These are phyloP conservation scores for Paramyrothecium roridum DNA, from an alignment of 2,329 filamentous ascomycete species.

Conservation along the genomic window DNA sequence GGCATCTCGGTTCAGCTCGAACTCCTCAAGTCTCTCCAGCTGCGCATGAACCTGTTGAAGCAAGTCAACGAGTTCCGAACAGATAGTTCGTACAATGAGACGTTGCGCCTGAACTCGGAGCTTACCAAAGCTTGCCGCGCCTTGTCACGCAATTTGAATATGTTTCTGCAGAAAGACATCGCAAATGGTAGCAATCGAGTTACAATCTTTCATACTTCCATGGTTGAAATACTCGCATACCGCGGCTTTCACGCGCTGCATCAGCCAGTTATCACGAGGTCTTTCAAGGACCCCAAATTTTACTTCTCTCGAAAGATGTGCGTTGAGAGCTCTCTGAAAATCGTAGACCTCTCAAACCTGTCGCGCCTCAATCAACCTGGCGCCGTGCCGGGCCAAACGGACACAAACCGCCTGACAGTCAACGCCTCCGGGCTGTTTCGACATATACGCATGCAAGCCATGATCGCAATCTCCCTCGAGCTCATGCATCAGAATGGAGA, in stretches of 20 bases:
- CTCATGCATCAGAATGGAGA: slow-evolving; percentile 42
- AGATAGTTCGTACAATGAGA: slow-evolving; percentile 42
- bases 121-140: slow-evolving; percentile 35
- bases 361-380: slow-evolving; percentile 13
- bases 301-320: slow-evolving; percentile 52
- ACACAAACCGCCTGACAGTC: slow-evolving; percentile 30
- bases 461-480: slow-evolving; percentile 42
- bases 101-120: slow-evolving; percentile 41
- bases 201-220: slow-evolving; percentile 36
- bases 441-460: slow-evolving; percentile 33
- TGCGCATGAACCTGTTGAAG: slow-evolving; percentile 39
- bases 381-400: slow-evolving; percentile 3
- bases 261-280: slow-evolving; percentile 42
- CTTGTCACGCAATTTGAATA: slow-evolving; percentile 27
- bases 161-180: slow-evolving; percentile 28
- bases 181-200: slow-evolving; percentile 13
- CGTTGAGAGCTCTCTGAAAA: slow-evolving; percentile 37
- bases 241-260: slow-evolving; percentile 53
- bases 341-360: slow-evolving; percentile 27
- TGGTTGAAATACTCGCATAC: slow-evolving; percentile 40
- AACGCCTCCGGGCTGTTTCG: slow-evolving; percentile 40
- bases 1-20: slow-evolving; percentile 49
- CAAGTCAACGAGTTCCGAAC: slow-evolving; percentile 44
- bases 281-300: slow-evolving; percentile 42
- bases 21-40: slow-evolving; percentile 37